phyloP scores from a whole-genome alignment of 352 stramenopile species.

The Blastocystis sp. region DNA sequence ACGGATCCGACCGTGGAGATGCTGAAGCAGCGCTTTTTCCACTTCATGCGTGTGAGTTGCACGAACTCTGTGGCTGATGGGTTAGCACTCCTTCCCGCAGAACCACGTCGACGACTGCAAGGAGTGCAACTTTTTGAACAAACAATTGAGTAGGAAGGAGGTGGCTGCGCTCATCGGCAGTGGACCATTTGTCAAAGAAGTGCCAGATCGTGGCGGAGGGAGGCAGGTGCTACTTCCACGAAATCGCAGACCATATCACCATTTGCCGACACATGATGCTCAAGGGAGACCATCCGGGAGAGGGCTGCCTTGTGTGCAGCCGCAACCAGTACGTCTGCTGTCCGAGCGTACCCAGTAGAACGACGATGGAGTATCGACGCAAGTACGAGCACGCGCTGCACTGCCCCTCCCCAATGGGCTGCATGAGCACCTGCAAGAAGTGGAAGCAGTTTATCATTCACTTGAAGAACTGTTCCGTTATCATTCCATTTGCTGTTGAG shows the following conservation, averaged over 20 bases:
- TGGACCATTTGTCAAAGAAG: constrained; percentile 1
- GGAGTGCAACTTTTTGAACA: constrained; percentile 2
- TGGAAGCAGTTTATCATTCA: constrained; percentile 44
- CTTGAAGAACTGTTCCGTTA: constrained; percentile 18
- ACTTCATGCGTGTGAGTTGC: constrained; percentile 2
- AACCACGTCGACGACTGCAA: not conserved
- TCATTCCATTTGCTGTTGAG: not conserved
- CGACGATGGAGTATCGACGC: not conserved
- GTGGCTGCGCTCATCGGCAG: not conserved
- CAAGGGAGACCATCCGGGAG: not conserved
- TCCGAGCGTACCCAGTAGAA: not conserved
- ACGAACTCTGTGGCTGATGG: not conserved
- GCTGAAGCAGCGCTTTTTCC: not conserved
- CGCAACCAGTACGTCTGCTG: not conserved
- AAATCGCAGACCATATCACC: constrained; percentile 12
- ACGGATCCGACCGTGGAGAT: not conserved
- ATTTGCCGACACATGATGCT: constrained; percentile 48
- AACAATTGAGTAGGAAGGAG: not conserved
- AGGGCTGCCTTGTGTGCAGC: constrained; percentile 28
- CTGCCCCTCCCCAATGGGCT: not conserved
- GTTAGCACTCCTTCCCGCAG: constrained; percentile 24
- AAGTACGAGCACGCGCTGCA: not conserved
- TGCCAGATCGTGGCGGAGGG: not conserved
- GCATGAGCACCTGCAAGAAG: constrained; percentile 5
- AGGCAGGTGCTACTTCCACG: constrained; percentile 39